Percentiles rank a stretch among this genome's conserved stretches.
Conservation (phyloP, 352 stramenopile species). For the Phytophthora cryptogea region DNA sequence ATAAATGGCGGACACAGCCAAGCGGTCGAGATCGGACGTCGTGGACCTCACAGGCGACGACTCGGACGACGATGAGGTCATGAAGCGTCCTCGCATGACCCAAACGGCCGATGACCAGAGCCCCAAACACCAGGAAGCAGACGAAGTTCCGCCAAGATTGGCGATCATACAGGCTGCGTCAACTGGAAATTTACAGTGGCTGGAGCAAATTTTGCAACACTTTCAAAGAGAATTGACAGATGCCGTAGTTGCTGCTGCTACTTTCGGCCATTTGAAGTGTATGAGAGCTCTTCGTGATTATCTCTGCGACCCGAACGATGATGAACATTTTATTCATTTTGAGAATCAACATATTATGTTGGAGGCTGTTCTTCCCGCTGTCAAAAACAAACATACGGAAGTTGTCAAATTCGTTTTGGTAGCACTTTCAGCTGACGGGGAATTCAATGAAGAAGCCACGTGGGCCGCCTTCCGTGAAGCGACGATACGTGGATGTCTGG, state of each 20-base stretch:
- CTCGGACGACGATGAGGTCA: neutral
- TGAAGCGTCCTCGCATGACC: neutral
- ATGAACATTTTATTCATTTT: neutral
- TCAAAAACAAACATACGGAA: neutral
- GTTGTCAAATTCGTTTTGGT: constrained; percentile 8
- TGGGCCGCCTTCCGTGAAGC: constrained; percentile 4
- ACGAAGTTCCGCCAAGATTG: neutral
- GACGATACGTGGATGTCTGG: neutral
- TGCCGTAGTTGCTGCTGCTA: constrained; percentile 3
- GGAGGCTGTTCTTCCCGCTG: constrained; percentile 4
- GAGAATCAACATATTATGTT: neutral
- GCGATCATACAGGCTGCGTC: neutral
- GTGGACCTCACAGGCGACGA: neutral
- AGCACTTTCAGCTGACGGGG: neutral
- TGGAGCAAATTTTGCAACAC: neutral
- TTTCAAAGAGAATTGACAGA: constrained; percentile 1
- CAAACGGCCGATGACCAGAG: neutral
- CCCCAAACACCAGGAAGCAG: too few relatives aligned
- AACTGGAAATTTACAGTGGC: constrained; percentile 1
- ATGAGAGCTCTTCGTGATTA: neutral
- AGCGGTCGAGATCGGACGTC: neutral
- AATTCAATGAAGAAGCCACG: constrained; percentile 1
- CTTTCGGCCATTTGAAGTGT: neutral
- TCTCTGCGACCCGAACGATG: constrained; percentile 2
- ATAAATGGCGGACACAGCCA: neutral